Evolutionary conservation across 768 basidiomycete genomes (phyloP).

Genomic region (Lactarius hengduanensis): DNA sequence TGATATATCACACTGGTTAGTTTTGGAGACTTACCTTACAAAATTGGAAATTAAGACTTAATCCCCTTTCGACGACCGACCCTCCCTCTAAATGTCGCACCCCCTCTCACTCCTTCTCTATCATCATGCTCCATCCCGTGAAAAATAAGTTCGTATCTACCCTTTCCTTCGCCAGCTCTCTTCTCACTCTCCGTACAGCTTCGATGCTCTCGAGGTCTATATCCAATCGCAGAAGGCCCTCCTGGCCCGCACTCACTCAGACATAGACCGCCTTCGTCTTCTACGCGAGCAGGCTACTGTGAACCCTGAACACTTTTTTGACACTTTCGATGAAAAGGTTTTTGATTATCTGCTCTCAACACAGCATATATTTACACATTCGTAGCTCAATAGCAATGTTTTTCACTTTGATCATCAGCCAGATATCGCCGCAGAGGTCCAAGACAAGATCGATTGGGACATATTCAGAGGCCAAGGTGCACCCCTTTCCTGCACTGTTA

Average conservation of each 20-base stretch:
- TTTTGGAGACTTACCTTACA: slow-evolving; percentile 2
- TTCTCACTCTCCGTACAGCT: slow-evolving; percentile 35
- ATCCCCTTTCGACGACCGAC: neutral
- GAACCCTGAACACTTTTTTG: slow-evolving; percentile 38
- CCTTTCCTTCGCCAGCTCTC: no score
- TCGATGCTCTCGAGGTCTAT: slow-evolving; percentile 66
- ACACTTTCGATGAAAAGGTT: slow-evolving; percentile 40
- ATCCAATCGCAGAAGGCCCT: slow-evolving; percentile 59
- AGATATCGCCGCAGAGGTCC: slow-evolving; percentile 45
- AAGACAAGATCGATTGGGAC: slow-evolving; percentile 60
- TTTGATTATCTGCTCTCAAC: slow-evolving; percentile 33
- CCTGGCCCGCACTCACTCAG: slow-evolving; percentile 58
- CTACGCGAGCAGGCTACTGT: slow-evolving; percentile 43
- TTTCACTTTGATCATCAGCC: slow-evolving; percentile 45
- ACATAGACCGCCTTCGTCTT: slow-evolving; percentile 55
- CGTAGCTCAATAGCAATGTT: slow-evolving; percentile 36
- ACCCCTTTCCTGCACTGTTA: slow-evolving; percentile 23
- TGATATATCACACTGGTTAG: slow-evolving; percentile 1
- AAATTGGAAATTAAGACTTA: slow-evolving; percentile 13
- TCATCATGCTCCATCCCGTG: neutral
- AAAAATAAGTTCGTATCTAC: slow-evolving; percentile 14
- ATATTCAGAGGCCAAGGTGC: slow-evolving; percentile 56
- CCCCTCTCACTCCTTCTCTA: slow-evolving; percentile 2
- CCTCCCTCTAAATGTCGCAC: slow-evolving; percentile 6
- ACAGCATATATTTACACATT: neutral